Percentiles rank a stretch among this genome's conserved stretches.
phyloP scores from a whole-genome alignment of 768 basidiomycete genomes.

The Agrocybe pediades region DNA sequence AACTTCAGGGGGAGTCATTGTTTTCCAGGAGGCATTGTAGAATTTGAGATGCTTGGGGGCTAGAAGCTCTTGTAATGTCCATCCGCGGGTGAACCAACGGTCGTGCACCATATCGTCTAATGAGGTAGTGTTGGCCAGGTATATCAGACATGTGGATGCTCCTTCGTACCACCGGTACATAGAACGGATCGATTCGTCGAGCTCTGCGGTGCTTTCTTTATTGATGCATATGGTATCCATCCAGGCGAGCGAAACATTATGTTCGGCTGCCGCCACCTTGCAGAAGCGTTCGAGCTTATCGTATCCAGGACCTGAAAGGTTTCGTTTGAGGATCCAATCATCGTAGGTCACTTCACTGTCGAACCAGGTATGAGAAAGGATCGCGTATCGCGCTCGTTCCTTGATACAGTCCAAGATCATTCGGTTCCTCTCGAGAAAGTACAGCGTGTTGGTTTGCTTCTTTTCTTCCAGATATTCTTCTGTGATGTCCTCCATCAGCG shows the following conservation, averaged over 20 bases:
- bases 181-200: constrained; percentile 18
- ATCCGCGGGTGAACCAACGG: constrained; percentile 17
- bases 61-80: constrained; percentile 18
- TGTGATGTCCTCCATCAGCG: neutral
- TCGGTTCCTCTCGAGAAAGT: neutral
- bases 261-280: constrained; percentile 1
- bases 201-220: constrained; percentile 14
- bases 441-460: neutral
- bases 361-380: constrained; percentile 17
- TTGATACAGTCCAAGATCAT: neutral
- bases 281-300: constrained; percentile 10
- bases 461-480: constrained; percentile 1
- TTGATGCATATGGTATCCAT: constrained; percentile 17
- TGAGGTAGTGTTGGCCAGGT: constrained; percentile 7
- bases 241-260: constrained; percentile 10
- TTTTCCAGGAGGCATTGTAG: constrained; percentile 9
- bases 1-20: neutral
- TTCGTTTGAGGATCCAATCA: neutral
- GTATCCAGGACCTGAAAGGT: constrained; percentile 1
- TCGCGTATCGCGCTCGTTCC: constrained; percentile 11
- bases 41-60: constrained; percentile 7
- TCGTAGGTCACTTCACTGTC: constrained; percentile 9
- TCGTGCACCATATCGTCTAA: constrained; percentile 6
- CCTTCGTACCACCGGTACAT: constrained; percentile 17
- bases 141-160: constrained; percentile 10